A percentile compares a stretch with the other conserved stretches of the same genome.
These are phyloP conservation scores for Cinnamomum chago DNA, from an alignment of 164 flowering plant genomes.

Conservation along the genomic window DNA sequence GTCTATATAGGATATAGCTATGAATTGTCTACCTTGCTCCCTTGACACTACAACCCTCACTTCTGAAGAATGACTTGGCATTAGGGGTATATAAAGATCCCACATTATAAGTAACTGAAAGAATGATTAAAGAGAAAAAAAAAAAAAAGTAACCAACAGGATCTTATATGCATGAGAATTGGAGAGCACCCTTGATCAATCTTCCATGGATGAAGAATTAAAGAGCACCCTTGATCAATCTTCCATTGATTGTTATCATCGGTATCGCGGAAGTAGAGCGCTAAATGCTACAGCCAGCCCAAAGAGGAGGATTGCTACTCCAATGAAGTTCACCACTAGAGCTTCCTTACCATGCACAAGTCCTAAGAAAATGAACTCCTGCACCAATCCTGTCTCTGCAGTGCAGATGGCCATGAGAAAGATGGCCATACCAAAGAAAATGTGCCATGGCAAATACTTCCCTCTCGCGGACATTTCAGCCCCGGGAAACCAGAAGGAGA, in stretches of 20 bases:
- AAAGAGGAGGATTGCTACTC: slow-evolving; percentile 51
- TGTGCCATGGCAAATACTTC: slow-evolving; percentile 57
- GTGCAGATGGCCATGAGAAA: slow-evolving; percentile 42
- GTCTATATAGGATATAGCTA: too few species aligned
- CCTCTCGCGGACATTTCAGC: slow-evolving; percentile 33
- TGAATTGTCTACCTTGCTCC: too few species aligned
- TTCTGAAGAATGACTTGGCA: background rate
- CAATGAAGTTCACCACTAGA: slow-evolving; percentile 58
- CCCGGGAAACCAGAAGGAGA: slow-evolving; percentile 45
- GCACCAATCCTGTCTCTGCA: slow-evolving; percentile 12
- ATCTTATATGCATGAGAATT: background rate
- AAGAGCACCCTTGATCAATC: too few species aligned
- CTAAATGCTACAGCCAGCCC: slow-evolving; percentile 40
- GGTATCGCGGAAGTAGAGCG: slow-evolving; percentile 36
- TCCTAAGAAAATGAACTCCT: slow-evolving; percentile 3
- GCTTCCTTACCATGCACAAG: slow-evolving; percentile 32
- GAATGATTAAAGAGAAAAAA: background rate
- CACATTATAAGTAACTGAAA: background rate
- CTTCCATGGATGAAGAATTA: too few species aligned
- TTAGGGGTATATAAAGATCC: background rate
- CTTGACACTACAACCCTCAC: background rate
- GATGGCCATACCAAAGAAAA: slow-evolving; percentile 42
- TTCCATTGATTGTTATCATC: background rate
- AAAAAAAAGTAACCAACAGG: too few species aligned
- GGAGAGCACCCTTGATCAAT: background rate